Evolutionary conservation across 202 grass and related monocot species (phyloP).

Genomic region (Digitaria exilis): DNA sequence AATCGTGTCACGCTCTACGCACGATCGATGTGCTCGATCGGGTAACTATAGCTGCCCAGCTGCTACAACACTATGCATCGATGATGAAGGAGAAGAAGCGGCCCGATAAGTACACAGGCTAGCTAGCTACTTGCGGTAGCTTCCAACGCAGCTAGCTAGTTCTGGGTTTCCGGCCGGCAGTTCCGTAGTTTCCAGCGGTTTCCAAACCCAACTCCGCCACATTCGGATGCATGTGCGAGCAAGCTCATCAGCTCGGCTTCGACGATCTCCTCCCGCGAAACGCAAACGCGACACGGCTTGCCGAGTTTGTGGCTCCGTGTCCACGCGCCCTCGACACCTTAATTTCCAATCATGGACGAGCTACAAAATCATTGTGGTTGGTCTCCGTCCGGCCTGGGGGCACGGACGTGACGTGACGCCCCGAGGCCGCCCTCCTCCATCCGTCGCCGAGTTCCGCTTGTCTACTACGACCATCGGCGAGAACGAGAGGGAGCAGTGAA

Average conservation of each 20-base stretch:
- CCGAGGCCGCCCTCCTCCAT: background rate
- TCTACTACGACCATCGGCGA: background rate
- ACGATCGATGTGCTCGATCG: too few relatives aligned
- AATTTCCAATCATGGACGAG: conserved; percentile 36
- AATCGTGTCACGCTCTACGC: background rate
- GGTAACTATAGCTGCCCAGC: too few relatives aligned
- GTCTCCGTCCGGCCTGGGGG: background rate
- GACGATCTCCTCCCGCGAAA: background rate
- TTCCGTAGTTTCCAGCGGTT: background rate
- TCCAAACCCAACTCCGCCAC: background rate
- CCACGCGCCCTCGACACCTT: background rate
- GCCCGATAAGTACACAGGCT: too few relatives aligned
- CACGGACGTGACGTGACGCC: conserved; percentile 37
- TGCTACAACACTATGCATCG: too few relatives aligned
- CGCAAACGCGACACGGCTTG: background rate
- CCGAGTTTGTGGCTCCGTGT: conserved; percentile 9
- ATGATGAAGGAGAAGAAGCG: too few relatives aligned
- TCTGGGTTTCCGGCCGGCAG: background rate
- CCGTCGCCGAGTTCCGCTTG: background rate
- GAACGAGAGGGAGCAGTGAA: too few relatives aligned
- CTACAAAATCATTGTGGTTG: background rate
- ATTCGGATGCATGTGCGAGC: background rate
- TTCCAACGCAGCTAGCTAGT: background rate
- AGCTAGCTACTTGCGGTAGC: too few relatives aligned
- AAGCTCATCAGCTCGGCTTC: background rate